Conservation (phyloP, 768 basidiomycete species). For the Panaeolus cyanescens region DNA sequence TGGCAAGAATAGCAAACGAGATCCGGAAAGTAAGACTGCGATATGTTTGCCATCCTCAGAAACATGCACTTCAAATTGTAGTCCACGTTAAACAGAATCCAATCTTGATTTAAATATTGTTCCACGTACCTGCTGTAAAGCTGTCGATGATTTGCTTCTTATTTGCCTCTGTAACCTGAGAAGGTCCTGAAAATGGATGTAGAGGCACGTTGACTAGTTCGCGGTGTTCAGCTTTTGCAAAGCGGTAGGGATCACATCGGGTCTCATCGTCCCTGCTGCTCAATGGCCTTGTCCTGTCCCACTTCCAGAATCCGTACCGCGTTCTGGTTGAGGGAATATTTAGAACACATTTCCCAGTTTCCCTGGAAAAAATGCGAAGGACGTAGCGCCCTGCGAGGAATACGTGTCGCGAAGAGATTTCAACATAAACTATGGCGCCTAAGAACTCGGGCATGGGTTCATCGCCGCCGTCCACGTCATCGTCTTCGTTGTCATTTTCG, state of each 20-base stretch:
- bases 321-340: conserved; percentile 39
- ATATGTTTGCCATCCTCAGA: conserved; percentile 53
- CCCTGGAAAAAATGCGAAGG: conserved; percentile 57
- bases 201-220: neutral
- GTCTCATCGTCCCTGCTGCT: conserved; percentile 1
- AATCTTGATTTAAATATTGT: neutral
- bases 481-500: conserved; percentile 4
- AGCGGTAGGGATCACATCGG: conserved; percentile 3
- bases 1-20: conserved; percentile 42
- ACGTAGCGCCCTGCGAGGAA: conserved; percentile 55
- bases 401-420: conserved; percentile 56
- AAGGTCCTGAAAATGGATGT: neutral
- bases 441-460: conserved; percentile 17
- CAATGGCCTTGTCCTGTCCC: conserved; percentile 20
- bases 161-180: neutral
- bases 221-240: neutral
- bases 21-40: conserved; percentile 37
- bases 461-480: conserved; percentile 4
- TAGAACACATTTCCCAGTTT: conserved; percentile 43
- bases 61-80: conserved; percentile 38
- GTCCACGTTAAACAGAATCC: neutral
- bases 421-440: conserved; percentile 61
- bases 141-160: conserved; percentile 34
- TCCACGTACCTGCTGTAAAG: conserved; percentile 45
- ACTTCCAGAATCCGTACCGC: conserved; percentile 36